These are phyloP conservation scores for Mantamonas sphyraenae DNA, from an alignment of 78 protist genomes.

Conservation along the genomic window DNA sequence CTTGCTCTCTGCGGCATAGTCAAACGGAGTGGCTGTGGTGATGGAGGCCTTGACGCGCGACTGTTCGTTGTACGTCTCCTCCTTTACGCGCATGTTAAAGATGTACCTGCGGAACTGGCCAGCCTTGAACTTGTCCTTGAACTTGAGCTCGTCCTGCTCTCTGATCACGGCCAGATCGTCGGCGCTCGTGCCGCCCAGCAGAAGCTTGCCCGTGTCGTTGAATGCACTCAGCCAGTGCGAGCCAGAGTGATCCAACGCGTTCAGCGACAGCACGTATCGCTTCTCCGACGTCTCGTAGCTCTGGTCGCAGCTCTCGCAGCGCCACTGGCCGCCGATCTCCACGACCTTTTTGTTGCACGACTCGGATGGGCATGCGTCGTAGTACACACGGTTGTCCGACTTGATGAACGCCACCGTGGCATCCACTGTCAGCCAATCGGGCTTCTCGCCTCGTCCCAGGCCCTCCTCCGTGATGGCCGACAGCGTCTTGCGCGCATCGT, in stretches of 20 bases:
- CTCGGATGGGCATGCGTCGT: constrained; percentile 27
- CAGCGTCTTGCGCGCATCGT: neutral
- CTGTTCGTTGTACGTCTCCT: too few relatives aligned
- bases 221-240: neutral
- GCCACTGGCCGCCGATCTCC: neutral
- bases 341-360: constrained; percentile 23
- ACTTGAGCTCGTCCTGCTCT: too few relatives aligned
- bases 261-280: neutral
- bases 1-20: too few relatives aligned
- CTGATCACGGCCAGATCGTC: too few relatives aligned
- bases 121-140: too few relatives aligned
- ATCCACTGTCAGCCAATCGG: too few relatives aligned
- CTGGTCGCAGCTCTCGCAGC: constrained; percentile 18
- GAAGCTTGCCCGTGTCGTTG: neutral
- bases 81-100: too few relatives aligned
- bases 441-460: neutral
- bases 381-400: neutral
- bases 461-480: neutral
- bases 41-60: too few relatives aligned
- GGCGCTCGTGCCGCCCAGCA: constrained; percentile 12
- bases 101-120: too few relatives aligned
- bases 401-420: neutral
- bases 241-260: constrained; percentile 2
- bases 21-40: too few relatives aligned
- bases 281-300: neutral